These are phyloP conservation scores for Escallonia rubra DNA, from an alignment of 129 eudicot genomes.

Conservation along the genomic window DNA sequence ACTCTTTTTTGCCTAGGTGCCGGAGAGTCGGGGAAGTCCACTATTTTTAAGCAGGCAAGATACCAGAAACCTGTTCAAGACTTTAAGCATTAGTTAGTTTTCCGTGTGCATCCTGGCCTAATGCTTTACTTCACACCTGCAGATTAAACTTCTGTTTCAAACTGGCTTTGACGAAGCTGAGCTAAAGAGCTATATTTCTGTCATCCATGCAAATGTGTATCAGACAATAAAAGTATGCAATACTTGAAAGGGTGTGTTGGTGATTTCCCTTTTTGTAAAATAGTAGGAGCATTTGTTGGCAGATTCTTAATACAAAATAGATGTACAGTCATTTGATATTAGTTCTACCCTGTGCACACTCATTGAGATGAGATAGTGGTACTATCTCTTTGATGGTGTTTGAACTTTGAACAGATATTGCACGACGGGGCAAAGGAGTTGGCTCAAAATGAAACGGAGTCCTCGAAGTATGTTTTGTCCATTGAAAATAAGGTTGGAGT, in stretches of 20 bases:
- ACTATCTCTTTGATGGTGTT: too few species aligned
- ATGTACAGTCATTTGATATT: background rate
- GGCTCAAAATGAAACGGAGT: slow-evolving; percentile 59
- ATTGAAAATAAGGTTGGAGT: slow-evolving; percentile 62
- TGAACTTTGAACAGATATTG: slow-evolving; percentile 45
- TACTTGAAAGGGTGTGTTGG: slow-evolving; percentile 77
- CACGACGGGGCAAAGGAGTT: slow-evolving; percentile 88
- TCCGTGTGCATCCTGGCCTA: background rate
- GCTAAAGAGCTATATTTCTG: slow-evolving; percentile 77
- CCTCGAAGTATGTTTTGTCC: slow-evolving; percentile 66
- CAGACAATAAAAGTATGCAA: slow-evolving; percentile 97
- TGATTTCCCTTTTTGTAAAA: slow-evolving; percentile 32
- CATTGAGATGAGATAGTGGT: slow-evolving; percentile 4
- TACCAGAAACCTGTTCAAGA: background rate
- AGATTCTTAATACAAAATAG: background rate
- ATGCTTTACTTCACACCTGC: slow-evolving; percentile 22
- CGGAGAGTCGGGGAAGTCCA: slow-evolving; percentile 98
- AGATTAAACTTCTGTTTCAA: slow-evolving; percentile 93
- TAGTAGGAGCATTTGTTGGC: background rate
- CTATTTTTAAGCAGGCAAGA: slow-evolving; percentile 94
- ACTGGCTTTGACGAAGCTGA: slow-evolving; percentile 93
- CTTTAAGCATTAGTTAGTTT: background rate
- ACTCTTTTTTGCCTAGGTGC: slow-evolving; percentile 49
- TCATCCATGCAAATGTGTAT: slow-evolving; percentile 93
- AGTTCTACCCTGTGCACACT: background rate